Evolutionary conservation across 2,329 filamentous ascomycete genomes (phyloP), one percentile per base, ranked within the genome.

Genomic region (Paracoccidioides lutzii): DNA sequence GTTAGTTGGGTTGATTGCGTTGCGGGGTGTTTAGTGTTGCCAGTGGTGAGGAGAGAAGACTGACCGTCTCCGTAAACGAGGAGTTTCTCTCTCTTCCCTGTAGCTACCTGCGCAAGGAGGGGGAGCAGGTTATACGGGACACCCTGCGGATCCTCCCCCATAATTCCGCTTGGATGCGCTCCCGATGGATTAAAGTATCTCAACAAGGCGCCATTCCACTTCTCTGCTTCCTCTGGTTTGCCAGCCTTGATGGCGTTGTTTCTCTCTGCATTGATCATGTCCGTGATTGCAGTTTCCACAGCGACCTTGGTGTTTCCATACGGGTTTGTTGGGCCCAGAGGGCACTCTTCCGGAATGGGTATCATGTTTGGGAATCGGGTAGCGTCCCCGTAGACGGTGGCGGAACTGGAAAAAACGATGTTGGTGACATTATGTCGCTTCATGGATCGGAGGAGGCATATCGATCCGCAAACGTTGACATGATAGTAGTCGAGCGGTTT

Each of bases 171-270:
- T 50, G 94, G 93, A 73, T 98, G 93, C 56, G 90, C 86, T 66
- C 93, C 93, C 57, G 87, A 89, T 35, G 93, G 93, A 80, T 98
- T 98, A 79, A 98, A 98, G 78, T 98, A 98, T 65, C 93, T 83
- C 65, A 98, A 79, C 62, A 97, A 78, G 44, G 91, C 93, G 56
- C 82, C 93, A 72, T 97, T 97, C 88, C 88, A 97, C 66, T 89
- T 83, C 66, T 89, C 82, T 55, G 76, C 83, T 40, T 82, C 78
- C 73, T 76, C 82, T 35, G 79, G 74, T 73, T 91, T 85, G 60
- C 87, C 88, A 14, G 80, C 83, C 78, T 94, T 95, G 74, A 83
- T 80, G 56, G 84, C 78, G 65, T 89, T 90, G 72, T 81, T 86
- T 65, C 91, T 85, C 77, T 96, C 85, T 15, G 91, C 87, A 57